phyloP scores from a whole-genome alignment of 169 alveolate genomes.

The Cryptosporidium baileyi region DNA sequence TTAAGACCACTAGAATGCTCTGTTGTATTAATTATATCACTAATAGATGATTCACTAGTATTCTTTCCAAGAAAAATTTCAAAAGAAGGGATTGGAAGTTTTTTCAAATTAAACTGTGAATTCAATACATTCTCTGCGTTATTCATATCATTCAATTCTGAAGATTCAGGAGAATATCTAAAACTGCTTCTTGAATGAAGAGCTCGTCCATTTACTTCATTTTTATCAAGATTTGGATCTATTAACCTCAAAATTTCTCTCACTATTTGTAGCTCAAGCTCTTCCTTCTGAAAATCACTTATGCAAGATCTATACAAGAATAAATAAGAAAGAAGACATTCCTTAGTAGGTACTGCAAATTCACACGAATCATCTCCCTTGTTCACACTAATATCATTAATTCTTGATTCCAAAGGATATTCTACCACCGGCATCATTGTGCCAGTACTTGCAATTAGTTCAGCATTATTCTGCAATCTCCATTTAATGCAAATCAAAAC shows the following conservation, averaged over 20 bases:
- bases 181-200: too few species aligned
- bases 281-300: slow-evolving; percentile 34
- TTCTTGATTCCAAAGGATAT: background rate
- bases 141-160: slow-evolving; percentile 7
- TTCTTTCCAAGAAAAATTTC: slow-evolving; percentile 6
- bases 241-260: slow-evolving; percentile 32
- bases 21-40: slow-evolving; percentile 14
- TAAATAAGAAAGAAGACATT: background rate
- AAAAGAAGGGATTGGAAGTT: slow-evolving; percentile 14
- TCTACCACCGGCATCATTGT: background rate
- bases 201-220: background rate
- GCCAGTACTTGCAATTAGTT: background rate
- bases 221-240: background rate
- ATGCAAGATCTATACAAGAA: slow-evolving; percentile 58
- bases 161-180: too few species aligned
- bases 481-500: slow-evolving; percentile 43
- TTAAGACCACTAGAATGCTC: slow-evolving; percentile 64
- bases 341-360: slow-evolving; percentile 12
- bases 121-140: slow-evolving; percentile 8
- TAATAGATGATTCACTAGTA: background rate
- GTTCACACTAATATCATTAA: background rate
- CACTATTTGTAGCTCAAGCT: slow-evolving; percentile 18
- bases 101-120: background rate
- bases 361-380: background rate
- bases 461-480: slow-evolving; percentile 27